A percentile compares a stretch with the other conserved stretches of the same genome.
Conservation (phyloP, 768 basidiomycete species). For the Sarcodon sp. region DNA sequence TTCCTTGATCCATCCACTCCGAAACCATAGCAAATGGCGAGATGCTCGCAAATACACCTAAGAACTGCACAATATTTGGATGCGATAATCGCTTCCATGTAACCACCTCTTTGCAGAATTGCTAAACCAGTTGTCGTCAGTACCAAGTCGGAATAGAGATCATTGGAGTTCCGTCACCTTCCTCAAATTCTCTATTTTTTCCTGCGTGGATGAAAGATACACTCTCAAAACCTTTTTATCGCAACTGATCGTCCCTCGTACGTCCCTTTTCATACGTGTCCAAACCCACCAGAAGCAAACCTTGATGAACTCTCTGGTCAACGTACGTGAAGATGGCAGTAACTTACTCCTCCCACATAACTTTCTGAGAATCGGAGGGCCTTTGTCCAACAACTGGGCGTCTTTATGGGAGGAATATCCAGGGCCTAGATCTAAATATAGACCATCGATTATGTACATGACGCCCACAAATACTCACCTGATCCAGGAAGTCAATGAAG, state of each 20-base stretch:
- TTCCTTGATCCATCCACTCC: not conserved
- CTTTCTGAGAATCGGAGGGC: not conserved
- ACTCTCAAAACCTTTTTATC: not conserved
- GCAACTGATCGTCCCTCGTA: not conserved
- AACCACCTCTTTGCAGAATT: not conserved
- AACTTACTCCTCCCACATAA: not conserved
- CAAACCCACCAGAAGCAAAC: slow-evolving; percentile 1
- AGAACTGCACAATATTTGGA: not conserved
- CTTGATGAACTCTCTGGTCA: not conserved
- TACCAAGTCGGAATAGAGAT: no score
- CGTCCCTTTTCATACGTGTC: not conserved
- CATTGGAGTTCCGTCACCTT: no score
- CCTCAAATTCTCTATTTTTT: no score
- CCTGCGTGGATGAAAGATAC: no score
- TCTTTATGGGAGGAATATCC: no score
- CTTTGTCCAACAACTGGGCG: no score
- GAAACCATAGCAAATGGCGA: not conserved
- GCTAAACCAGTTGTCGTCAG: not conserved
- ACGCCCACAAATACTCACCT: no score
- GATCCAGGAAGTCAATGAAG: no score
- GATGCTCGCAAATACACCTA: not conserved
- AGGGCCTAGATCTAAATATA: no score
- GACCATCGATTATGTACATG: no score
- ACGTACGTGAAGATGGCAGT: not conserved
- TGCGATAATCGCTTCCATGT: not conserved